Evolutionary conservation across 1,139 yeast species (phyloP).

Genomic region (Hansenula anomala): DNA sequence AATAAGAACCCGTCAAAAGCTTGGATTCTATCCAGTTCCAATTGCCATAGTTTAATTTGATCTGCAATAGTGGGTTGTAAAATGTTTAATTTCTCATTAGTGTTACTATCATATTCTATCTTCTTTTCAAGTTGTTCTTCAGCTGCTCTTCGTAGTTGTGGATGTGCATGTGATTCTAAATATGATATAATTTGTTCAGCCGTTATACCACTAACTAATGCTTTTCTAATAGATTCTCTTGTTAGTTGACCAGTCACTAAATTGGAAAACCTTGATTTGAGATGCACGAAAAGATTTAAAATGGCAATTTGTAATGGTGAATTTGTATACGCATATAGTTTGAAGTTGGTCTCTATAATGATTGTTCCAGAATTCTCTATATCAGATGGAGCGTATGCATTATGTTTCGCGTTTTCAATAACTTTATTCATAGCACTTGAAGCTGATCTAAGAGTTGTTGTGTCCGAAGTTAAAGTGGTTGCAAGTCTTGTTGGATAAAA

Average conservation of each 20-base stretch:
- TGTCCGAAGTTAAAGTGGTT: slow-evolving; percentile 84
- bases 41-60: slow-evolving; percentile 93
- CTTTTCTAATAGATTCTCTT: slow-evolving; percentile 84
- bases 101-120: slow-evolving; percentile 52
- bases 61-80: slow-evolving; percentile 95
- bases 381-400: slow-evolving; percentile 22
- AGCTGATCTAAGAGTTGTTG: slow-evolving; percentile 63
- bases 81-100: slow-evolving; percentile 56
- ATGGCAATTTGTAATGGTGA: slow-evolving; percentile 96
- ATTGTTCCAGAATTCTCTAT: slow-evolving; percentile 51
- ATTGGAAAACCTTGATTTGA: slow-evolving; percentile 80
- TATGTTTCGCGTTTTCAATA: slow-evolving; percentile 34
- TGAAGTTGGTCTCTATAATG: slow-evolving; percentile 89
- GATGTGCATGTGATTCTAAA: slow-evolving; percentile 89
- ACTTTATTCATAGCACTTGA: slow-evolving; percentile 66
- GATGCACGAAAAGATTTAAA: slow-evolving; percentile 77
- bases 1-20: slow-evolving; percentile 85
- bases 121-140: slow-evolving; percentile 65
- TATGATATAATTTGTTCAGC: slow-evolving; percentile 93
- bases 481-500: slow-evolving; percentile 92
- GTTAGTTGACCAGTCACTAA: slow-evolving; percentile 93
- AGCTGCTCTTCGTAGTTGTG: slow-evolving; percentile 76
- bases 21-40: slow-evolving; percentile 88
- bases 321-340: slow-evolving; percentile 88
- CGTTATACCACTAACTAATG: slow-evolving; percentile 83